phyloP scores from a whole-genome alignment of 495 filamentous ascomycete genomes.

The Neurospora sublineolata region DNA sequence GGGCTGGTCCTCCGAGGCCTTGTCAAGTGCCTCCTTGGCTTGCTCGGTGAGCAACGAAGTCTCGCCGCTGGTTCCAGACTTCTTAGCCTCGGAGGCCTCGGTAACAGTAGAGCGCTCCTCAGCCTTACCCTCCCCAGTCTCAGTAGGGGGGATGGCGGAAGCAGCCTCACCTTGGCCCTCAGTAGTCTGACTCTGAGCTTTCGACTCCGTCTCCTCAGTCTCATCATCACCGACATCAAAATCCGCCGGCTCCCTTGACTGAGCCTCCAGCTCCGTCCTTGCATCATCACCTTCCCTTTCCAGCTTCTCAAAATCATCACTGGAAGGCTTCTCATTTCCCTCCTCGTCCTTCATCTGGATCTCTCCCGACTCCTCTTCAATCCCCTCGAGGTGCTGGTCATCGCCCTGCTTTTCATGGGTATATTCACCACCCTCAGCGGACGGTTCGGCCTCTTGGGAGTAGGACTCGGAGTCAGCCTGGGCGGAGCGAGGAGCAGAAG shows the following conservation, averaged over 20 bases:
- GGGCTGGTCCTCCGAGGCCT: conserved; percentile 17
- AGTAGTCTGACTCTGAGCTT: background rate
- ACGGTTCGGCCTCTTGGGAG: background rate
- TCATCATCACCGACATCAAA: conserved; percentile 17
- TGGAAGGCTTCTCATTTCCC: background rate
- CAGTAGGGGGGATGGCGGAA: background rate
- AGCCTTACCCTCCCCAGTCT: background rate
- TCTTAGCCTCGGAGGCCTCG: background rate
- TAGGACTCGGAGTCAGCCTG: background rate
- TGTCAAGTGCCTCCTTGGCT: conserved; percentile 19
- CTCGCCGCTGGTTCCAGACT: background rate
- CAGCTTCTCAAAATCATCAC: background rate
- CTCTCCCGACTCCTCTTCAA: conserved; percentile 5
- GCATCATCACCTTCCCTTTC: background rate
- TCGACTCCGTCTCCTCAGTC: background rate
- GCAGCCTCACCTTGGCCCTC: background rate
- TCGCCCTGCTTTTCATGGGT: conserved; percentile 9
- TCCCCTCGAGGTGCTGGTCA: conserved; percentile 5
- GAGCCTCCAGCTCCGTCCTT: background rate
- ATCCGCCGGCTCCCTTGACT: conserved; percentile 35
- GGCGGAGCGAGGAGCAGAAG: conserved; percentile 4
- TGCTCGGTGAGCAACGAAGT: conserved; percentile 12
- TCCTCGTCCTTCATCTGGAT: conserved; percentile 11
- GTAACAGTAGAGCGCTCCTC: background rate
- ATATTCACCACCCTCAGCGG: conserved; percentile 10